Conservation (phyloP, 2,329 filamentous ascomycete species). For the Diaporthe australafricana region DNA sequence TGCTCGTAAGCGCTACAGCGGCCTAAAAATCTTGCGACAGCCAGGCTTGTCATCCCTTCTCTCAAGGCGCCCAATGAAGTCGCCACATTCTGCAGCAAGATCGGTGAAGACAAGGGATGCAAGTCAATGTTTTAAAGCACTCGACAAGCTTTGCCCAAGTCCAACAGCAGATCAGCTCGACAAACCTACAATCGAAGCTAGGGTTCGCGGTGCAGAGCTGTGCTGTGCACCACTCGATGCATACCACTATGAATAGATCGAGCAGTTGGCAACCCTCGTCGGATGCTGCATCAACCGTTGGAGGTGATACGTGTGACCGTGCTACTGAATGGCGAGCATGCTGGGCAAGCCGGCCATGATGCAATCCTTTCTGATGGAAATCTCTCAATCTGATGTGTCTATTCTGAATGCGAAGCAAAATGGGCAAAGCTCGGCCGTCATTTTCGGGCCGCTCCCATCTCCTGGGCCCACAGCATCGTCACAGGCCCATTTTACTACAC, state of each 20-base stretch:
- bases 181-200: slow-evolving; percentile 7
- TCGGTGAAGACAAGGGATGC: slow-evolving; percentile 31
- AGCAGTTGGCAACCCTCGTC: not conserved
- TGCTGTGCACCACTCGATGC: slow-evolving; percentile 1
- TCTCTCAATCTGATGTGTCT: not conserved
- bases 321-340: slow-evolving; percentile 3
- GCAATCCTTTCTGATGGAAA: not conserved
- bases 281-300: slow-evolving; percentile 7
- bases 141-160: slow-evolving; percentile 13
- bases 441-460: slow-evolving; percentile 33
- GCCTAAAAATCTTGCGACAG: not conserved
- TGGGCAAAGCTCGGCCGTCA: not conserved
- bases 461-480: slow-evolving; percentile 28
- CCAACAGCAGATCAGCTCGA: slow-evolving; percentile 7
- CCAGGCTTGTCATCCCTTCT: slow-evolving; percentile 17
- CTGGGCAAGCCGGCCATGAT: slow-evolving; percentile 5
- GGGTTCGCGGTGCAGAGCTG: slow-evolving; percentile 23
- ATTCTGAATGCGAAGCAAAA: not conserved
- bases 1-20: slow-evolving; percentile 23
- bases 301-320: slow-evolving; percentile 12
- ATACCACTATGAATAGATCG: slow-evolving; percentile 15
- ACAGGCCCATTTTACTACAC: slow-evolving; percentile 30
- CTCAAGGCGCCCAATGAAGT: slow-evolving; percentile 22
- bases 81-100: slow-evolving; percentile 9
- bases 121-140: slow-evolving; percentile 3